Evolutionary conservation across 805 yeast species (phyloP), one percentile per base, ranked within the genome.

Genomic region (Saccharomycopsis vini): DNA sequence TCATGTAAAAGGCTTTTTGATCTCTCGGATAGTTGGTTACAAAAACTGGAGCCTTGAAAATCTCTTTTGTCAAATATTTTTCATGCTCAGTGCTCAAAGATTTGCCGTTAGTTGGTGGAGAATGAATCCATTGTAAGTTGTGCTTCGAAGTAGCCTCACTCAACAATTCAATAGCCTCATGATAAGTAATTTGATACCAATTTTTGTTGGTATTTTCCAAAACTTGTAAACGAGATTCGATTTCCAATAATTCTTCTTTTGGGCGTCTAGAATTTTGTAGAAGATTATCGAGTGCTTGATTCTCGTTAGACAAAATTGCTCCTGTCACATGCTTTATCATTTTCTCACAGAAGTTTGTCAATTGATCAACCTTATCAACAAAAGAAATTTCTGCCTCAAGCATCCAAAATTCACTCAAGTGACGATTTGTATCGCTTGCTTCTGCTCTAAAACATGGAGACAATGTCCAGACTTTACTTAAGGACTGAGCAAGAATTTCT

Each of bases 341-440:
- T 1, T 57, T 56, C 58, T 89, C 95, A 2, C 81, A 75, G 40
- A 86, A 71, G 2, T 55, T 55, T 1, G 90, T 80, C 44, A 92
- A 61, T 47, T 81, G 81, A 3, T 58, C 56, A 5, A 89, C 72
- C 12, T 67, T 61, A 4, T 69, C 67, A 2, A 82, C 62, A 59
- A 83, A 84, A 6, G 86, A 78, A 18, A 87, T 61, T 58, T 92
- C 99, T 0, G 88, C 94, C 61, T 92, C 99, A 2, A 92, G 62
- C 97, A 92, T 89, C 97, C 97, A 92, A 60, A 92, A 92, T 61
- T 92, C 99, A 47, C 90, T 75, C 46, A 92, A 62, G 60, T 92
- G 99, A 41, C 98, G 71, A 54, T 79, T 84, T 0, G 99, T 92
- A 56, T 87, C 89, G 45, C 95, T 82, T 40, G 73, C 73, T 56